Evolutionary conservation across 768 basidiomycete species (phyloP).

Genomic region (Leccinellum rugosiceps): DNA sequence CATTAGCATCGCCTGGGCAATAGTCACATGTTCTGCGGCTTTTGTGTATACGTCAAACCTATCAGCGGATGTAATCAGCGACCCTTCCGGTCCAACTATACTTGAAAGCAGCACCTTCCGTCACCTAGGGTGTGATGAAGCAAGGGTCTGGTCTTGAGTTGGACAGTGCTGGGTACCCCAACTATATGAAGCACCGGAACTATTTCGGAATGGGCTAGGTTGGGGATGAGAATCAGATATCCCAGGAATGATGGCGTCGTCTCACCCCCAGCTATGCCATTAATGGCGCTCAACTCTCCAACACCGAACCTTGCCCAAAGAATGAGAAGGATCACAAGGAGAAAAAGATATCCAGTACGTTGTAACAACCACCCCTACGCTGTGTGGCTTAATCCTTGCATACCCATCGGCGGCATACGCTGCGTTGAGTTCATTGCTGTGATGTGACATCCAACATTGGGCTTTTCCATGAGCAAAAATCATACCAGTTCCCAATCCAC

Average conservation of each 20-base stretch:
- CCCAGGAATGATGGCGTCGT: not conserved
- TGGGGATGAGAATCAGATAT: conserved; percentile 1
- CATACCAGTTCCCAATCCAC: conserved; percentile 86
- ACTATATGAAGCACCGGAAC: conserved; percentile 89
- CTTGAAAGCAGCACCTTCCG: conserved; percentile 46
- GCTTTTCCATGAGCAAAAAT: not conserved
- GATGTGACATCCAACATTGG: not conserved
- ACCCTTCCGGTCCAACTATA: not conserved
- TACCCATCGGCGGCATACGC: conserved; percentile 94
- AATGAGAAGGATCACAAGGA: not conserved
- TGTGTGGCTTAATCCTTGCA: conserved; percentile 76
- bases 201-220: conserved; percentile 75
- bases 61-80: not conserved
- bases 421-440: conserved; percentile 80
- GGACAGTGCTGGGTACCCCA: conserved; percentile 71
- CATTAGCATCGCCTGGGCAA: conserved; percentile 59
- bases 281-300: conserved; percentile 87
- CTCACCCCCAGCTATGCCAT: conserved; percentile 75
- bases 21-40: conserved; percentile 73
- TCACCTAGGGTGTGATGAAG: conserved; percentile 90
- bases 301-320: conserved; percentile 68
- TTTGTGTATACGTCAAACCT: conserved; percentile 80
- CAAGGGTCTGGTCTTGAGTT: conserved; percentile 69
- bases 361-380: conserved; percentile 71
- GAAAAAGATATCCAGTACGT: conserved; percentile 45